Conservation (phyloP, 331 rosid genomes). For the Prunus yedoensis region DNA sequence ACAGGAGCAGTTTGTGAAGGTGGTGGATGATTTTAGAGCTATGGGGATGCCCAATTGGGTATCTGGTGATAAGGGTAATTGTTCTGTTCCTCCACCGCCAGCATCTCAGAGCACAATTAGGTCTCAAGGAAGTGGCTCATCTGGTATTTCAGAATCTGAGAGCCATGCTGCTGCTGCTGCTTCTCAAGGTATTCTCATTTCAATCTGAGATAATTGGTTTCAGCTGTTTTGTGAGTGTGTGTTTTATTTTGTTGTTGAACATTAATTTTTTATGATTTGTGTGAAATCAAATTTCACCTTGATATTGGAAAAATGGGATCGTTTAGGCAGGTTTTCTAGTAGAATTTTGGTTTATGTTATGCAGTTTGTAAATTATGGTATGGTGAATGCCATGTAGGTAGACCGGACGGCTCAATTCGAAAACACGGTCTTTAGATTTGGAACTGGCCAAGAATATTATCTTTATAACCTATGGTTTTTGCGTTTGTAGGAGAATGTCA, state of each 20-base stretch:
- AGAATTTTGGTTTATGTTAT: not conserved
- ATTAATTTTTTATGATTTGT: not conserved
- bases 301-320: not conserved
- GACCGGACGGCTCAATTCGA: too few relatives aligned
- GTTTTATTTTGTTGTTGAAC: not conserved
- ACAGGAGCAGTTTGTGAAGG: slow-evolving; percentile 32
- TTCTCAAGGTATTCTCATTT: slow-evolving; percentile 33
- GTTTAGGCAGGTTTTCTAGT: not conserved
- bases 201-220: not conserved
- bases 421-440: too few relatives aligned
- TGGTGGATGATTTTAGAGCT: slow-evolving; percentile 18
- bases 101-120: slow-evolving; percentile 30
- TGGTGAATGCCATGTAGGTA: not conserved
- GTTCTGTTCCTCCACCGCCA: slow-evolving; percentile 21
- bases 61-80: slow-evolving; percentile 8
- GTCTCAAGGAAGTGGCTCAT: slow-evolving; percentile 55
- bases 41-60: slow-evolving; percentile 29
- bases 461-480: not conserved
- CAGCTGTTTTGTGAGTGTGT: not conserved
- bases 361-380: not conserved
- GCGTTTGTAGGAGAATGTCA: not conserved
- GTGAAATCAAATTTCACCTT: not conserved
- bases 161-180: slow-evolving; percentile 19
- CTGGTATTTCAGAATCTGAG: slow-evolving; percentile 50
- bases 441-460: too few relatives aligned